Percentiles rank a stretch among this genome's conserved stretches.
Conservation (phyloP, 352 stramenopile genomes). For the Thalassiosira livingstoniorum region DNA sequence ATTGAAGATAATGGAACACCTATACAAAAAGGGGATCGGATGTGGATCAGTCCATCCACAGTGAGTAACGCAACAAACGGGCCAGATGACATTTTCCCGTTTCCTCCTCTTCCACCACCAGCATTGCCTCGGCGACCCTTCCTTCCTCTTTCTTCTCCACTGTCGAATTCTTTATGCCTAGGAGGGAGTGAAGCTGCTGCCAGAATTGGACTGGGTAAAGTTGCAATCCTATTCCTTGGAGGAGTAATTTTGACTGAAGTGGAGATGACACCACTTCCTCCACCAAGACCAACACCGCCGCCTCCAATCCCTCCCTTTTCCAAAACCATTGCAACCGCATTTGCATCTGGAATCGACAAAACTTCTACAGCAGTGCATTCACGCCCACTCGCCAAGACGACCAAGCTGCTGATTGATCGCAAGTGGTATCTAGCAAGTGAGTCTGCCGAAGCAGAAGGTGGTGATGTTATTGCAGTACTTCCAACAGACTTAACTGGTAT, state of each 20-base stretch:
- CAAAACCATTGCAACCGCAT: neutral
- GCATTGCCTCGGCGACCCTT: neutral
- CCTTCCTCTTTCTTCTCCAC: neutral
- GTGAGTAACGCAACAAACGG: conserved; percentile 72
- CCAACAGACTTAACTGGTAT: neutral
- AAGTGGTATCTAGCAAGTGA: conserved; percentile 28
- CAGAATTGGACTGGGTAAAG: conserved; percentile 73
- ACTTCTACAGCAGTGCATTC: conserved; percentile 81
- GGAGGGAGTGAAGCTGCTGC: conserved; percentile 50
- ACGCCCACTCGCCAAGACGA: conserved; percentile 75
- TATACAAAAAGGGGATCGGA: conserved; percentile 78
- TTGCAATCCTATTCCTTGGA: conserved; percentile 64
- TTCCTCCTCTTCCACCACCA: neutral
- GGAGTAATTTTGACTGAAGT: conserved; percentile 30
- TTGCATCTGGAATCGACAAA: conserved; percentile 46
- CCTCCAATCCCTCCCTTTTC: conserved; percentile 14
- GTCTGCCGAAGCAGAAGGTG: neutral
- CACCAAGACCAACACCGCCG: neutral
- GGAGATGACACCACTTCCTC: conserved; percentile 15
- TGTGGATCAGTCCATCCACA: conserved; percentile 76
- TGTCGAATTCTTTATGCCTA: neutral
- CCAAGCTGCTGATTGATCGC: conserved; percentile 33
- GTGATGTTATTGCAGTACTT: neutral
- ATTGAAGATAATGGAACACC: conserved; percentile 75
- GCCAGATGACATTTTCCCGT: conserved; percentile 33